phyloP scores from a whole-genome alignment of 75 land plant genomes.

The Sequoiadendron giganteum region DNA sequence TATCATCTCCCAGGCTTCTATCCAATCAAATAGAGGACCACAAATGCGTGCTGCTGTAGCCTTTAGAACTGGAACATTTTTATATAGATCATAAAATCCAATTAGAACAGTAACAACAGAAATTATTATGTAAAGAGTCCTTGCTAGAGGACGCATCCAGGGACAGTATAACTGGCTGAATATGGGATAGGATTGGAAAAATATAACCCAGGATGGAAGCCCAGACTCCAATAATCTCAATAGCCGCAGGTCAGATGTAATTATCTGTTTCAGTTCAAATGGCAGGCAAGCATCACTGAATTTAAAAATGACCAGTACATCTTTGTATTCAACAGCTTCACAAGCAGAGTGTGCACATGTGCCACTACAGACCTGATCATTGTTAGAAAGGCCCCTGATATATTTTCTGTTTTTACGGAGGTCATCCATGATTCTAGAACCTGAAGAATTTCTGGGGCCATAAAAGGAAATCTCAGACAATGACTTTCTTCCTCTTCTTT shows the following conservation, averaged over 20 bases:
- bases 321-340: constrained; percentile 36
- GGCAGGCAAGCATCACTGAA: constrained; percentile 76
- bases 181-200: constrained; percentile 91
- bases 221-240: constrained; percentile 86
- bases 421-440: not conserved
- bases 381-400: not conserved
- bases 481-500: not conserved
- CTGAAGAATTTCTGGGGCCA: not conserved
- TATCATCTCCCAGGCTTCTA: constrained; percentile 87
- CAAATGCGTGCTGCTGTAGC: constrained; percentile 67
- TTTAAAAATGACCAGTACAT: constrained; percentile 67
- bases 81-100: constrained; percentile 95
- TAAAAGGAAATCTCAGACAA: constrained; percentile 1
- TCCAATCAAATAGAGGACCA: constrained; percentile 93
- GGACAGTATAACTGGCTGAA: constrained; percentile 84
- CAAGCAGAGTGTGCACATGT: not conserved
- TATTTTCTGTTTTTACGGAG: not conserved
- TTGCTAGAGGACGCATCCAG: constrained; percentile 91
- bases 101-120: constrained; percentile 83
- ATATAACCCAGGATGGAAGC: constrained; percentile 91
- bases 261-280: constrained; percentile 56
- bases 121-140: constrained; percentile 71
- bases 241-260: constrained; percentile 73
- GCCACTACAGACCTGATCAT: not conserved
- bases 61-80: constrained; percentile 91